Evolutionary conservation across 75 land plant genomes (phyloP).

Genomic region (Chamaecyparis obtusa): DNA sequence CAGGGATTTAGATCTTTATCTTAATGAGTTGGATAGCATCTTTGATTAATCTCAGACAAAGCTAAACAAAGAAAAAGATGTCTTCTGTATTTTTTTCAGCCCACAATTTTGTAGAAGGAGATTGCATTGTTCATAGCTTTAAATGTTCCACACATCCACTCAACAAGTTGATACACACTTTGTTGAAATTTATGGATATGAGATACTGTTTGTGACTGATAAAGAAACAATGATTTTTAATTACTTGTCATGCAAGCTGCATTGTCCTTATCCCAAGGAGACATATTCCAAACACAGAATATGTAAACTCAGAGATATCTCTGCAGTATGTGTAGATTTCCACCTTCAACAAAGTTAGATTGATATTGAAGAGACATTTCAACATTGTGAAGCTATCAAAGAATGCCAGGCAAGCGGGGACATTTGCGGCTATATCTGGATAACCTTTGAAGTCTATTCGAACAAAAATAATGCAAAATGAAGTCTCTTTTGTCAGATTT

Average conservation of each 20-base stretch:
- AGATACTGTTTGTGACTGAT: not conserved
- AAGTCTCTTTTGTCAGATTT: too few relatives aligned
- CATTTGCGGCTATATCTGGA: too few relatives aligned
- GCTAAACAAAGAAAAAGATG: not conserved
- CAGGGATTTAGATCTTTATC: not conserved
- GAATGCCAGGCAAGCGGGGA: too few relatives aligned
- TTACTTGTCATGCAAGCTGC: not conserved
- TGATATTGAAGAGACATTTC: not conserved
- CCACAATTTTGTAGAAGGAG: not conserved
- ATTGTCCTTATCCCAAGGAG: not conserved
- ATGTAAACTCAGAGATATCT: not conserved
- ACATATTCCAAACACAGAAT: not conserved
- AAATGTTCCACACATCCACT: not conserved
- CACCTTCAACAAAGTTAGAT: not conserved
- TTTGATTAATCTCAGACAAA: not conserved
- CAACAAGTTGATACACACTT: not conserved
- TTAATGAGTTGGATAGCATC: not conserved
- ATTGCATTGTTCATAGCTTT: not conserved
- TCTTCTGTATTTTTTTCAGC: not conserved
- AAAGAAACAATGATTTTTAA: not conserved
- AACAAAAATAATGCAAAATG: too few relatives aligned
- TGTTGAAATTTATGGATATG: not conserved
- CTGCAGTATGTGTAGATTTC: not conserved
- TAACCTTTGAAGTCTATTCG: too few relatives aligned
- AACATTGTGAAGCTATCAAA: not conserved